Evolutionary conservation across 345 rosid species (phyloP).

Genomic region (Raphanus raphanistrum): DNA sequence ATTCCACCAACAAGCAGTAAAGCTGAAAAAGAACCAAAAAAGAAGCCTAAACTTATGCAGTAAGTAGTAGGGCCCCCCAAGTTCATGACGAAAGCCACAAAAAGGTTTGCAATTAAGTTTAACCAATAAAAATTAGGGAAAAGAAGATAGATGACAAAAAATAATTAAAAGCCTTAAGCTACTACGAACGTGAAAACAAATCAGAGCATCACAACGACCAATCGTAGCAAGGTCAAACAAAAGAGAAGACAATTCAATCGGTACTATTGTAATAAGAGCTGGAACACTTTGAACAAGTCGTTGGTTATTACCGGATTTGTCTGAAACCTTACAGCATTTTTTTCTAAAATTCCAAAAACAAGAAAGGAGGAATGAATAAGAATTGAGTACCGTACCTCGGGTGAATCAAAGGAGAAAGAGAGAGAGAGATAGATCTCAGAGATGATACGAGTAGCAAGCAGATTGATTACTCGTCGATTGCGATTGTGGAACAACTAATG

Average conservation of each 20-base stretch:
- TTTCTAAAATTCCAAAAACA: not conserved
- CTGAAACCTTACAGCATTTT: slow-evolving; percentile 34
- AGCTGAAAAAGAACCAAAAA: slow-evolving; percentile 31
- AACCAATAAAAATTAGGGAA: slow-evolving; percentile 20
- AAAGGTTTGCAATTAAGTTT: slow-evolving; percentile 1
- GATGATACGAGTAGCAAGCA: not conserved
- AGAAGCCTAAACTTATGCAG: slow-evolving; percentile 32
- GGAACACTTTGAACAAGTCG: not conserved
- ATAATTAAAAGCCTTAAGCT: not conserved
- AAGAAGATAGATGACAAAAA: not conserved
- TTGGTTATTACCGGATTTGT: slow-evolving; percentile 19
- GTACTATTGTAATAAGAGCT: slow-evolving; percentile 6
- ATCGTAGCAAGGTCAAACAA: not conserved
- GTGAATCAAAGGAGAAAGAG: slow-evolving; percentile 32
- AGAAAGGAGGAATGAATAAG: not conserved
- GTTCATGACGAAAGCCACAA: slow-evolving; percentile 32
- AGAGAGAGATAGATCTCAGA: slow-evolving; percentile 35
- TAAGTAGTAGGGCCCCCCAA: slow-evolving; percentile 17
- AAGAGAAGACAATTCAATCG: slow-evolving; percentile 3
- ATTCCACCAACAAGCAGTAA: slow-evolving; percentile 20
- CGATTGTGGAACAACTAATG: slow-evolving; percentile 20
- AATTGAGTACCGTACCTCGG: slow-evolving; percentile 31
- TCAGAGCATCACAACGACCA: slow-evolving; percentile 10
- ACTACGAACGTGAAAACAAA: not conserved
- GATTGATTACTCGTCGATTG: not conserved